Base-by-base conservation (phyloP, 345 rosid species). In the Aquilaria sinensis region DNA sequence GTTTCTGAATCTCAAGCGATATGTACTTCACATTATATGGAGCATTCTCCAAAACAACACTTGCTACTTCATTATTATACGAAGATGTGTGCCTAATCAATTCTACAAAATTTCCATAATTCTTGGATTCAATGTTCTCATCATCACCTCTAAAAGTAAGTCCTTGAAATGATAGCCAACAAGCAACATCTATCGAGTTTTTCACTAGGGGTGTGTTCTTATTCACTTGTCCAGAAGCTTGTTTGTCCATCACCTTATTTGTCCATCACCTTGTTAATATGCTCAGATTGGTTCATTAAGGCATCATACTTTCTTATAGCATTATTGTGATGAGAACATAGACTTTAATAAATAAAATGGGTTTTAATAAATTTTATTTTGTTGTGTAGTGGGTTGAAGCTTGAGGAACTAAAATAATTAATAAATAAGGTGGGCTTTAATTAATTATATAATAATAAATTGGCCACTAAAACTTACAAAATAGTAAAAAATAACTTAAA, bases 111-210 rank as follows among this genome's bases (percentile, higher is more conserved):
- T n/a, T 62, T 31, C 10, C 57, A 8, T 6, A 47, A 51, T 50
- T 62, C 23, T 62, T 62, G 51, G 47, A 51, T 10, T 51, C 47
- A 9, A 14, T 1, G 6, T 7, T 1, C 23, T 53, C 4, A 63
- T 63, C 58, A 32, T 52, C 58, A 0, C 57, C 66, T 62, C 57
- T 62, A 53, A 34, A 63, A 13, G 50, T 0, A 63, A n/a, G 10
- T 4, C 10, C 58, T 63, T 63, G 2, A 6, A 34, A 52, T 33
- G 43, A 10, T 4, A 63, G 15, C 12, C n/a, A 52, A 4, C 53
- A 15, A 47, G 12, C 2, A 47, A 47, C 49, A 47, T 47, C 2
- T 6, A 47, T 47, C 12, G 1, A 47, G 12, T 0, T 13, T 14
- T 51, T 51, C n/a, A 51, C 13, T 9, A 12, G 53, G 6, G n/a